These are phyloP conservation scores for Aspergillus flavus DNA, from an alignment of 2,329 filamentous ascomycete species.

Conservation along the genomic window DNA sequence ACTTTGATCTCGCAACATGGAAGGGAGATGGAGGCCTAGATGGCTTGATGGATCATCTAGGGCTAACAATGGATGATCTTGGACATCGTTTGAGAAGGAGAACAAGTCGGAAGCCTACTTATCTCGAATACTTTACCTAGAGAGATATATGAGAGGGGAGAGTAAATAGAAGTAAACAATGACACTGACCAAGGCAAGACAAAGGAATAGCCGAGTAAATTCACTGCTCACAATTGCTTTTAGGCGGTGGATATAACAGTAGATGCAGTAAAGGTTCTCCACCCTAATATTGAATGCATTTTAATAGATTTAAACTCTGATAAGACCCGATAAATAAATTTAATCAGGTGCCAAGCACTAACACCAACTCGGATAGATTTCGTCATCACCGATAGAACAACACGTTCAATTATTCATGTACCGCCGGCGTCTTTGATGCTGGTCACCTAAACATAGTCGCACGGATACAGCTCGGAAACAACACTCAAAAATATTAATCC, in stretches of 20 bases:
- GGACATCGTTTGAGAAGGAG: background rate
- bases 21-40: background rate
- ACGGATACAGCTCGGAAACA: too few relatives aligned
- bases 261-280: too few relatives aligned
- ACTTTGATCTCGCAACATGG: background rate
- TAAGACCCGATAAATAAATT: background rate
- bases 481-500: background rate
- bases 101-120: background rate
- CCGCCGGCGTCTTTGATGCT: too few relatives aligned
- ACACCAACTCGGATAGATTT: background rate
- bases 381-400: background rate
- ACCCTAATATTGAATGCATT: too few relatives aligned
- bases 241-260: too few relatives aligned
- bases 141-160: background rate
- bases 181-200: too few relatives aligned
- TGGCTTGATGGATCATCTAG: background rate
- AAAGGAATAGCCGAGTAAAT: too few relatives aligned
- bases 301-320: too few relatives aligned
- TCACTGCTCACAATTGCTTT: too few relatives aligned
- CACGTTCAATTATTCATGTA: background rate
- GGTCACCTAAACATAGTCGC: too few relatives aligned
- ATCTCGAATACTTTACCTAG: background rate
- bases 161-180: too few relatives aligned
- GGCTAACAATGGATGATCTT: background rate
- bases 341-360: background rate